phyloP scores from a whole-genome alignment of 495 filamentous ascomycete species.

The Tuber indicum region DNA sequence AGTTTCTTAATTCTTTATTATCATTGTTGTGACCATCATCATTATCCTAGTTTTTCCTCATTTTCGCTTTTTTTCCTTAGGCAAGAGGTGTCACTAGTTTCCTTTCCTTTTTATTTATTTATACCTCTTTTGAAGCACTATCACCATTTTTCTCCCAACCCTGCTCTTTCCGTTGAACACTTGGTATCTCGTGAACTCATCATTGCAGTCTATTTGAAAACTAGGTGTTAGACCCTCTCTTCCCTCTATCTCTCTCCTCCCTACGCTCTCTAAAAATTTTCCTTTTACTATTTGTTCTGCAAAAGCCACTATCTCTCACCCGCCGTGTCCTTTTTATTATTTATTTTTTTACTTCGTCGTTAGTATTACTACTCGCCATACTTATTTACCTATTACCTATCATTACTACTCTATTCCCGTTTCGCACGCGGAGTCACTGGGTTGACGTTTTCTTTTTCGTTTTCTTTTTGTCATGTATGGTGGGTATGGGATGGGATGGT shows the following conservation, averaged over 20 bases:
- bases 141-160: not conserved
- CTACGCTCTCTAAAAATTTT: not conserved
- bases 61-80: not conserved
- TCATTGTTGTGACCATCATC: slow-evolving; percentile 36
- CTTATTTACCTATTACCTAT: not conserved
- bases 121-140: not conserved
- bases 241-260: not conserved
- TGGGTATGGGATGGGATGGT: not conserved
- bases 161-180: not conserved
- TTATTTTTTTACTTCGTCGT: not conserved
- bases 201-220: not conserved
- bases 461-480: not conserved
- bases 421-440: not conserved
- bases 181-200: not conserved
- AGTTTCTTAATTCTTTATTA: slow-evolving; percentile 38
- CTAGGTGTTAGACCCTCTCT: not conserved
- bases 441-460: not conserved
- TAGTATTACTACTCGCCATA: slow-evolving; percentile 3
- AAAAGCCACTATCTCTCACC: not conserved
- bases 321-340: not conserved
- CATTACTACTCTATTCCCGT: not conserved
- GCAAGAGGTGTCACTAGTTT: not conserved
- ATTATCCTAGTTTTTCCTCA: slow-evolving; percentile 16
- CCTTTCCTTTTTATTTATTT: not conserved
- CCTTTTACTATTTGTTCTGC: not conserved